These are phyloP conservation scores for Apiospora phragmitis DNA, from an alignment of 2,329 filamentous ascomycete species.

Conservation along the genomic window DNA sequence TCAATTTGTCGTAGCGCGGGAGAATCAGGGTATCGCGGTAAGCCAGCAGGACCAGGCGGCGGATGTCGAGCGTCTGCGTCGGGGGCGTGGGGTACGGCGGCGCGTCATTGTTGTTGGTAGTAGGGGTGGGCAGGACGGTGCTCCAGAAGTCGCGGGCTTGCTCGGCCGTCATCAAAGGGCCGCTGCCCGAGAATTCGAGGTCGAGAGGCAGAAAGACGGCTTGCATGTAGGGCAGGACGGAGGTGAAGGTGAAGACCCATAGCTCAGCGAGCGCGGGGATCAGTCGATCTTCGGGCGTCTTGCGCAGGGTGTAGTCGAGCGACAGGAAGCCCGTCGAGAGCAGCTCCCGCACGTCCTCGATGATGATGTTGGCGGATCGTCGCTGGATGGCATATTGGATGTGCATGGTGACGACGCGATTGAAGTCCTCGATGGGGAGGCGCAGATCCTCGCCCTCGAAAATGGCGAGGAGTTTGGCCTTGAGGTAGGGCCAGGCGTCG, in stretches of 20 bases:
- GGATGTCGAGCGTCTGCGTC: slow-evolving; percentile 69
- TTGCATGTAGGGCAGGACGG: slow-evolving; percentile 89
- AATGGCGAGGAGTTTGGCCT: slow-evolving; percentile 72
- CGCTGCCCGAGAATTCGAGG: slow-evolving; percentile 85
- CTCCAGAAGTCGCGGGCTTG: slow-evolving; percentile 92
- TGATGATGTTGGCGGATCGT: slow-evolving; percentile 66
- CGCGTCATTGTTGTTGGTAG: slow-evolving; percentile 34
- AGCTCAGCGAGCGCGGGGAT: slow-evolving; percentile 89
- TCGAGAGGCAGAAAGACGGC: slow-evolving; percentile 93
- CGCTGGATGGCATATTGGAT: slow-evolving; percentile 77
- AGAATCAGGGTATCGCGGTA: slow-evolving; percentile 90
- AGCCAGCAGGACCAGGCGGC: slow-evolving; percentile 82
- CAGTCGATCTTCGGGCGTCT: slow-evolving; percentile 81
- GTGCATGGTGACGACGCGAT: slow-evolving; percentile 75
- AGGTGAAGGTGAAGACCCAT: slow-evolving; percentile 91
- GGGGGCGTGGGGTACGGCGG: slow-evolving; percentile 45
- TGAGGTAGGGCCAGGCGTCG: slow-evolving; percentile 81
- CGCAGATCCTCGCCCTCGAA: slow-evolving; percentile 81
- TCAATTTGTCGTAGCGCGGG: slow-evolving; percentile 84
- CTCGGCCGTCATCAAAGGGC: slow-evolving; percentile 73
- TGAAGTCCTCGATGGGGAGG: slow-evolving; percentile 82
- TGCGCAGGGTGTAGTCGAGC: slow-evolving; percentile 78
- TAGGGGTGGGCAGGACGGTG: slow-evolving; percentile 60
- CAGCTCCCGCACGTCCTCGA: slow-evolving; percentile 76
- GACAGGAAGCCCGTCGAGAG: slow-evolving; percentile 81